phyloP scores from a whole-genome alignment of 2,329 filamentous ascomycete genomes.

The Trichoderma breve region DNA sequence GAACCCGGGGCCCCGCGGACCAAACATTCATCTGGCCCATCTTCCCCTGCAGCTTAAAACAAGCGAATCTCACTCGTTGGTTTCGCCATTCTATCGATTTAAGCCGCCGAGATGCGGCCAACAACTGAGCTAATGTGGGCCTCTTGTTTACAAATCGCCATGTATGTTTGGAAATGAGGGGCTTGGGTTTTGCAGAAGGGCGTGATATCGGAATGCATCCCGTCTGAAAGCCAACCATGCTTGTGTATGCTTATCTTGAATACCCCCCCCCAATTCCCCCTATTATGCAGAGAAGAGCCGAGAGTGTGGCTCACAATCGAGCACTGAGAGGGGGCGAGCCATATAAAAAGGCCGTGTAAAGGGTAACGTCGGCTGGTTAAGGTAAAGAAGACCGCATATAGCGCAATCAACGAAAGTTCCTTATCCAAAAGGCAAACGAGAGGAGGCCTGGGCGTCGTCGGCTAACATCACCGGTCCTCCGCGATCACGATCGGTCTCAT shows the following conservation, averaged over 20 bases:
- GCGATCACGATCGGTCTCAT: not conserved
- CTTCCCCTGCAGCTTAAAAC: not conserved
- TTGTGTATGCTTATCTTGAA: conserved; percentile 11
- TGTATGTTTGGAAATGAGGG: not conserved
- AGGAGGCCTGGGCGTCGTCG: not conserved
- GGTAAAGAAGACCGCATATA: not conserved
- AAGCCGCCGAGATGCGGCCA: not conserved
- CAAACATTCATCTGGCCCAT: not conserved
- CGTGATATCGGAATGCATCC: not conserved
- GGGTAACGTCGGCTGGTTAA: not conserved
- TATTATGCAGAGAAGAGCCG: not conserved
- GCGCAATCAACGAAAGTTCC: not conserved
- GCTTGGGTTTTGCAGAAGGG: not conserved
- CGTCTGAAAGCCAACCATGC: not conserved
- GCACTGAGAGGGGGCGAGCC: not conserved
- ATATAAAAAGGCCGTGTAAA: not conserved
- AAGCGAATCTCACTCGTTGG: not conserved
- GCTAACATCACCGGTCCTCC: not conserved
- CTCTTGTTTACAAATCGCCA: not conserved
- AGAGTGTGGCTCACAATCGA: not conserved
- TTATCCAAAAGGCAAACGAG: not conserved
- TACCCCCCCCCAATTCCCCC: not conserved
- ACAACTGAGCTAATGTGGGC: not conserved
- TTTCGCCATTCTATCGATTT: not conserved
- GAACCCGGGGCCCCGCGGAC: conserved; percentile 5